These are phyloP conservation scores for Cadophora sp. DNA, from an alignment of 2,329 filamentous ascomycete genomes.

Conservation along the genomic window DNA sequence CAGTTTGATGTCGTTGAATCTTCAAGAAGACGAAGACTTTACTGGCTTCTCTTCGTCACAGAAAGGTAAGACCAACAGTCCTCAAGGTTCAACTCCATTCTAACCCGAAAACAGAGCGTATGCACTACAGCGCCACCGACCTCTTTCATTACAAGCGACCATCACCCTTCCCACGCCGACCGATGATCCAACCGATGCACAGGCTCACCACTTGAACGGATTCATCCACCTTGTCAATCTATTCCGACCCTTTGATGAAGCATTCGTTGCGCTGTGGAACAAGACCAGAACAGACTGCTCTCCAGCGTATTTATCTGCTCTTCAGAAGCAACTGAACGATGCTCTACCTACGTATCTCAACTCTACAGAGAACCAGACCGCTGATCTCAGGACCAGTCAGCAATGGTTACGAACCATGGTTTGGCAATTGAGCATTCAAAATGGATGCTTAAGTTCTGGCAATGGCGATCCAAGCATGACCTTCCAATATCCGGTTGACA, in stretches of 20 bases:
- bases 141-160: slow-evolving; percentile 72
- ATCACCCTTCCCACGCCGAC: slow-evolving; percentile 68
- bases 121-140: slow-evolving; percentile 72
- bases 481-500: slow-evolving; percentile 68
- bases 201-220: slow-evolving; percentile 58
- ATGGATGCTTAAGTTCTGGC: slow-evolving; percentile 57
- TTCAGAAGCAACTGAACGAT: slow-evolving; percentile 69
- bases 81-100: background rate
- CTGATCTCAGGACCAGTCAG: slow-evolving; percentile 64
- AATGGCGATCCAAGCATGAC: slow-evolving; percentile 61
- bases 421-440: slow-evolving; percentile 67
- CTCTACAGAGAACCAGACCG: slow-evolving; percentile 58
- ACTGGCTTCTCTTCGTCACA: slow-evolving; percentile 75
- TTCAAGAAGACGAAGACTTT: slow-evolving; percentile 69
- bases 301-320: slow-evolving; percentile 59
- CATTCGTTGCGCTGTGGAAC: slow-evolving; percentile 70
- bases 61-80: slow-evolving; percentile 62
- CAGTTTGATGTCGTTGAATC: slow-evolving; percentile 65
- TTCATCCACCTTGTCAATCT: slow-evolving; percentile 68
- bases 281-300: slow-evolving; percentile 66
- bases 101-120: slow-evolving; percentile 60
- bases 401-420: slow-evolving; percentile 69
- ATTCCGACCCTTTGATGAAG: slow-evolving; percentile 71
- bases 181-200: slow-evolving; percentile 65
- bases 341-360: slow-evolving; percentile 59